A percentile compares a stretch with the other conserved stretches of the same genome.
Evolutionary conservation across 2,329 filamentous ascomycete genomes (phyloP).

Genomic region (Aspergillus neotritici): DNA sequence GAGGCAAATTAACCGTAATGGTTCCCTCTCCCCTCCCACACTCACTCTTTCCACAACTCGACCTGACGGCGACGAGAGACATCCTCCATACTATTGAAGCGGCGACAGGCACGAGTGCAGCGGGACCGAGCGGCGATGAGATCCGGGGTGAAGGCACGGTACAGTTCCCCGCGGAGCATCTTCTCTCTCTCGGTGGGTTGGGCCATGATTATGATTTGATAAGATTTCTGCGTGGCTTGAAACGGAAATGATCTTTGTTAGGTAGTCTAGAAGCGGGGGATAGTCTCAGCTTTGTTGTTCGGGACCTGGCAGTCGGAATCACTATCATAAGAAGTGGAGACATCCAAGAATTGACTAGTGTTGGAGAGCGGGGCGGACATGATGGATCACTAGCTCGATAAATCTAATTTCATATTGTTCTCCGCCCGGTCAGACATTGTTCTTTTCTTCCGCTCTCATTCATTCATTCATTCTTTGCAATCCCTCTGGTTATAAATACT

Average conservation of each 20-base stretch:
- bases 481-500: neutral
- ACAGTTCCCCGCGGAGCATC: slow-evolving; percentile 66
- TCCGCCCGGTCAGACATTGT: slow-evolving; percentile 11
- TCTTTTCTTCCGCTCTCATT: slow-evolving; percentile 5
- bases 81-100: slow-evolving; percentile 60
- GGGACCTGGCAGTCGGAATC: no score
- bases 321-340: no score
- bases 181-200: slow-evolving; percentile 28
- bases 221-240: slow-evolving; percentile 2
- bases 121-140: slow-evolving; percentile 58
- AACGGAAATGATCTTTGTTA: no score
- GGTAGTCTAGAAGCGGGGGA: no score
- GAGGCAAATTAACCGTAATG: neutral
- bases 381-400: no score
- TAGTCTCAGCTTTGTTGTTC: no score
- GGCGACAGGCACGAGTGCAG: slow-evolving; percentile 56
- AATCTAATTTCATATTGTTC: slow-evolving; percentile 7
- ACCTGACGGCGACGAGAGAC: slow-evolving; percentile 57
- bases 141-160: slow-evolving; percentile 66
- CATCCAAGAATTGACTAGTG: no score
- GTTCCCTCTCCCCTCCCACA: slow-evolving; percentile 11
- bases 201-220: slow-evolving; percentile 16
- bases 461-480: neutral
- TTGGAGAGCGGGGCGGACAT: no score
- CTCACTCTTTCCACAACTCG: slow-evolving; percentile 67